Evolutionary conservation across 192 early-diverging fungal genomes (phyloP).

Genomic region (Gryganskiella cystojenkinii): DNA sequence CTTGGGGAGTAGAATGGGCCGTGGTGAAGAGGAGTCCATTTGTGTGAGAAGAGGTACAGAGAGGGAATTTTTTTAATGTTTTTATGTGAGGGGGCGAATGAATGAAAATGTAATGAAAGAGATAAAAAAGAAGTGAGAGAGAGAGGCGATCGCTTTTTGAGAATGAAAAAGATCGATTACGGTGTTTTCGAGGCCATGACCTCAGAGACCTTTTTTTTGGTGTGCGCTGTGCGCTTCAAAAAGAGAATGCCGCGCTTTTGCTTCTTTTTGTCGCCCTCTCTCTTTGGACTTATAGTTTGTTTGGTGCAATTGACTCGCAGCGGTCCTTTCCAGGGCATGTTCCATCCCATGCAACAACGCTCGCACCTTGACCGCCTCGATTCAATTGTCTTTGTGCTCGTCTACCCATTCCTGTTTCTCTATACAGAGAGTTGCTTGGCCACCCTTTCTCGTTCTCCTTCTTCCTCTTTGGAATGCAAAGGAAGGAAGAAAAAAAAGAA

Average conservation of each 20-base stretch:
- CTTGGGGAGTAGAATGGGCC: neutral
- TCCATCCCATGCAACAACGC: neutral
- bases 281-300: too few species aligned
- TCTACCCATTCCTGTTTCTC: neutral
- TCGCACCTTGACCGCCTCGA: neutral
- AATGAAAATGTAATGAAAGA: neutral
- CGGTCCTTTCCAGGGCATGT: neutral
- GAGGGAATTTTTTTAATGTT: too few species aligned
- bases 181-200: neutral
- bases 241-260: neutral
- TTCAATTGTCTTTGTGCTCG: neutral
- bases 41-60: too few species aligned
- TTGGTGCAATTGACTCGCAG: too few species aligned
- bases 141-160: neutral
- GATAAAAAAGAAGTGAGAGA: neutral
- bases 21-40: neutral
- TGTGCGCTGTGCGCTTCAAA: neutral
- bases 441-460: neutral
- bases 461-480: neutral
- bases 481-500: too few species aligned
- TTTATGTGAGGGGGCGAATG: neutral
- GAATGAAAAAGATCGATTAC: neutral
- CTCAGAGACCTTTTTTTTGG: too few species aligned
- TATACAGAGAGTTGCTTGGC: too few species aligned
- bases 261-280: neutral